Conservation (phyloP, 768 basidiomycete genomes). For the Leccinellum albellum region DNA sequence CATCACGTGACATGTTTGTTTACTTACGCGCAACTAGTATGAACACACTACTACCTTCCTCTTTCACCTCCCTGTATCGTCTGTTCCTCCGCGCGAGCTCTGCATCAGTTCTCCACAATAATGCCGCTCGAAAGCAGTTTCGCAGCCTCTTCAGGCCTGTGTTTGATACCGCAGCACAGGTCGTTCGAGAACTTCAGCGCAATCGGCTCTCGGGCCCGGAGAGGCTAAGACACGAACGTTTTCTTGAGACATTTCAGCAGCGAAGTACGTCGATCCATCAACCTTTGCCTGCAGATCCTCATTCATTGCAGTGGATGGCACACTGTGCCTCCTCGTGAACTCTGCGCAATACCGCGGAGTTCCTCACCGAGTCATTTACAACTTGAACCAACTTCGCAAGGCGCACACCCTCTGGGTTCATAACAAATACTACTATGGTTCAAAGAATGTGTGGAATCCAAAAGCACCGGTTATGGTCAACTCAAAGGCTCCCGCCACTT, state of each 20-base stretch:
- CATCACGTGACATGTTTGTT: conserved; percentile 13
- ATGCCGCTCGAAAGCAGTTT: conserved; percentile 39
- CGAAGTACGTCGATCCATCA: conserved; percentile 41
- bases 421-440: conserved; percentile 17
- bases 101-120: conserved; percentile 56
- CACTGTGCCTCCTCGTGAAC: conserved; percentile 56
- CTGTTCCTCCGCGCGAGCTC: conserved; percentile 54
- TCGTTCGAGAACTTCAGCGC: conserved; percentile 39
- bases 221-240: conserved; percentile 33
- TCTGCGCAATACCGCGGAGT: conserved; percentile 64
- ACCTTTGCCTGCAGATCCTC: conserved; percentile 2
- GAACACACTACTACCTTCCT: conserved; percentile 23
- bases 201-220: conserved; percentile 22
- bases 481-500: conserved; percentile 10
- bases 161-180: conserved; percentile 49
- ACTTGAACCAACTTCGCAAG: conserved; percentile 38
- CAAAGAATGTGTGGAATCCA: conserved; percentile 38
- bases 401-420: conserved; percentile 24
- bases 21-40: not conserved
- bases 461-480: conserved; percentile 28
- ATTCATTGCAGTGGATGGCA: conserved; percentile 58
- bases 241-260: conserved; percentile 53
- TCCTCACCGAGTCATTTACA: conserved; percentile 55
- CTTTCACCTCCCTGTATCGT: conserved; percentile 57
- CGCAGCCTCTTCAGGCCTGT: conserved; percentile 50